Conservation (phyloP, 768 basidiomycete genomes). For the Boletus subparvulus region DNA sequence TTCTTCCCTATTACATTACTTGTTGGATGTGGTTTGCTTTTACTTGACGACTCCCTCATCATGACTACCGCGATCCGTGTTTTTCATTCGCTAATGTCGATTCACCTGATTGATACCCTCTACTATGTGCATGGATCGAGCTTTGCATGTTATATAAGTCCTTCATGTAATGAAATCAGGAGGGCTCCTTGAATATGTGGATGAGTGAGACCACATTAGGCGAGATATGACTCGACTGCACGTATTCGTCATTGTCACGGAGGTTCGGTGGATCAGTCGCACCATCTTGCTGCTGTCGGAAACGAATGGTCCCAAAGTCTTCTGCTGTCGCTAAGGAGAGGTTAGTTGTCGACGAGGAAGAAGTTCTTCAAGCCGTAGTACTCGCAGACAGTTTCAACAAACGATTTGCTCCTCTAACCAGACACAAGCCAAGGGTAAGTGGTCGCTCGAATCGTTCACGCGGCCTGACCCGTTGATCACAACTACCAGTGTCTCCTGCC, state of each 20-base stretch:
- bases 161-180: slow-evolving; percentile 32
- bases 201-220: not conserved
- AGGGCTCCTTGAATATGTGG: slow-evolving; percentile 7
- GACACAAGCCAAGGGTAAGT: slow-evolving; percentile 80
- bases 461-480: slow-evolving; percentile 17
- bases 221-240: slow-evolving; percentile 25
- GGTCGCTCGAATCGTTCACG: slow-evolving; percentile 5
- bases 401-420: slow-evolving; percentile 87
- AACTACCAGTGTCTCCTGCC: slow-evolving; percentile 78
- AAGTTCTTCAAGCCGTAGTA: slow-evolving; percentile 90
- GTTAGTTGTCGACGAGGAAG: slow-evolving; percentile 68
- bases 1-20: slow-evolving; percentile 41
- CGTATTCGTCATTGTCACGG: not conserved
- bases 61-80: slow-evolving; percentile 64
- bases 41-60: slow-evolving; percentile 58
- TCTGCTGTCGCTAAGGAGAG: slow-evolving; percentile 58
- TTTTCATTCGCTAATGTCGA: slow-evolving; percentile 65
- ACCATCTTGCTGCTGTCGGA: not conserved
- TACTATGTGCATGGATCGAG: slow-evolving; percentile 31
- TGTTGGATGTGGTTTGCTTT: slow-evolving; percentile 61
- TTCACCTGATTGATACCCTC: slow-evolving; percentile 60
- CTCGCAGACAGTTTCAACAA: slow-evolving; percentile 97
- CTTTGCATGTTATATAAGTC: slow-evolving; percentile 33
- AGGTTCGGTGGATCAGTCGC: not conserved
- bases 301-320: slow-evolving; percentile 64